Percentiles rank a stretch among this genome's conserved stretches.
Conservation (phyloP, 164 flowering plant genomes). For the Houttuynia cordata region DNA sequence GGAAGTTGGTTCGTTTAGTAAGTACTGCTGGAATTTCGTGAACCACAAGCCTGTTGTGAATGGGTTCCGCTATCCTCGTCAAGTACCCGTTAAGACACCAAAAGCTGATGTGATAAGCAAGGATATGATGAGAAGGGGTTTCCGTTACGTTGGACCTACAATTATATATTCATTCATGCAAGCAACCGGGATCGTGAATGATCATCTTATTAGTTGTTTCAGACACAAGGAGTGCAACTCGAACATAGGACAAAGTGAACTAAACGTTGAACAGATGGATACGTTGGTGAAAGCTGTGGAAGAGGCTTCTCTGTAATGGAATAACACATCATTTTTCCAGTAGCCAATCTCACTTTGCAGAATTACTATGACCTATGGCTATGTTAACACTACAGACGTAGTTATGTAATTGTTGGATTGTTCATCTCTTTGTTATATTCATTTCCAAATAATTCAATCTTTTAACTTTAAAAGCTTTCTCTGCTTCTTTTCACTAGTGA, state of each 20-base stretch:
- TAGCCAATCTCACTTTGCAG: too few relatives aligned
- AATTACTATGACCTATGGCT: too few relatives aligned
- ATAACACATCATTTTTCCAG: too few relatives aligned
- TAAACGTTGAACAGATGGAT: neutral
- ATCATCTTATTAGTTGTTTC: conserved; percentile 69
- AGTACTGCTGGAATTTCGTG: conserved; percentile 77
- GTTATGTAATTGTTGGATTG: too few relatives aligned
- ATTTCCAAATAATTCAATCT: too few relatives aligned
- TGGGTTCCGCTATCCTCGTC: conserved; percentile 54
- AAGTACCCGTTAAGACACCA: conserved; percentile 80
- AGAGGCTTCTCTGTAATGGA: neutral
- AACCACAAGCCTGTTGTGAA: conserved; percentile 55
- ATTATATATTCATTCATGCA: conserved; percentile 86
- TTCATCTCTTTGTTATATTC: too few relatives aligned
- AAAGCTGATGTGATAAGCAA: conserved; percentile 81
- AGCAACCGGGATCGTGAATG: conserved; percentile 68
- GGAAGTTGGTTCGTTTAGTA: conserved; percentile 75
- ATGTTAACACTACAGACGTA: too few relatives aligned
- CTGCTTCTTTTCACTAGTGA: too few relatives aligned
- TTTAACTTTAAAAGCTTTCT: too few relatives aligned
- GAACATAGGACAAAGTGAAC: neutral
- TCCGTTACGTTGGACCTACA: conserved; percentile 77
- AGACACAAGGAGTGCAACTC: conserved; percentile 48
- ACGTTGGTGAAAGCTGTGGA: neutral
- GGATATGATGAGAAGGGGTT: conserved; percentile 75